These are phyloP conservation scores for Eucalyptus microcorys DNA, from an alignment of 345 rosid species.

Conservation along the genomic window DNA sequence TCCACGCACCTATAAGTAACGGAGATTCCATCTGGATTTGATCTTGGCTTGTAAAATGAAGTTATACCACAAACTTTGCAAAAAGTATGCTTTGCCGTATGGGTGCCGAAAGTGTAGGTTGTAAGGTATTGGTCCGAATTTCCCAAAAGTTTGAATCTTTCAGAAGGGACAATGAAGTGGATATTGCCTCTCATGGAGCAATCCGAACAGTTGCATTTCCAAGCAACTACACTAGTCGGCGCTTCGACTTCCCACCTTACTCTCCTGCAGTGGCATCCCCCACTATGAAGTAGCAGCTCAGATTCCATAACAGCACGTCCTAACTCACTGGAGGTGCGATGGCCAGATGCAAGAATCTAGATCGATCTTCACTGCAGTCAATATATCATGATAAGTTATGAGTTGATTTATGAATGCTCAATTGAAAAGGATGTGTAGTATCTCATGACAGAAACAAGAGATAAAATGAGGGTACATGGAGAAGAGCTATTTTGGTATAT, in stretches of 20 bases:
- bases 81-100: slow-evolving; percentile 72
- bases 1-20: slow-evolving; percentile 54
- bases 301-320: slow-evolving; percentile 24
- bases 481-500: background rate
- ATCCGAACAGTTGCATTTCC: slow-evolving; percentile 70
- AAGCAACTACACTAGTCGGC: slow-evolving; percentile 34
- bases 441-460: background rate
- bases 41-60: slow-evolving; percentile 55
- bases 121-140: slow-evolving; percentile 52
- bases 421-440: background rate
- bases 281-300: slow-evolving; percentile 26
- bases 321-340: background rate
- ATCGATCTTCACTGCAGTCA: background rate
- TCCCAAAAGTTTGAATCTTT: slow-evolving; percentile 46
- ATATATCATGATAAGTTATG: background rate
- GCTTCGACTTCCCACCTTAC: slow-evolving; percentile 68
- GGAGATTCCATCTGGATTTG: slow-evolving; percentile 71
- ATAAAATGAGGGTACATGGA: background rate
- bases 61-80: slow-evolving; percentile 84
- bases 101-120: slow-evolving; percentile 71
- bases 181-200: slow-evolving; percentile 76
- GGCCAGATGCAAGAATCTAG: background rate
- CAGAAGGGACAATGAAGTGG: slow-evolving; percentile 49
- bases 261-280: slow-evolving; percentile 74
- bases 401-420: background rate